These are phyloP conservation scores for Cinchona pubescens DNA, from an alignment of 257 asterid genomes.

Conservation along the genomic window DNA sequence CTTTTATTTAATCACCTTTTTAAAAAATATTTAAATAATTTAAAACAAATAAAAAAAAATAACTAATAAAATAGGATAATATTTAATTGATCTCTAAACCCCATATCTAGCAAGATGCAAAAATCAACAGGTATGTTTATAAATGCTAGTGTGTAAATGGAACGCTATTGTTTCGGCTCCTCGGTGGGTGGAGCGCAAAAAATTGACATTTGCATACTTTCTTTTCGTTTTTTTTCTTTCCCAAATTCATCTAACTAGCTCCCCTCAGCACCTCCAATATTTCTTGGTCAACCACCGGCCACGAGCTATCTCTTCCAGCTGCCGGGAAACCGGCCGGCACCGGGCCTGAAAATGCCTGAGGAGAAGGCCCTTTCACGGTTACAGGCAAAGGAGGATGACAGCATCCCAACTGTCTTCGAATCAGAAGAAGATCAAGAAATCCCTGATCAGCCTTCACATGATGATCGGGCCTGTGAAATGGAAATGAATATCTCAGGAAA, in stretches of 20 bases:
- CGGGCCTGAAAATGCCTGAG: conserved; percentile 29
- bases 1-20: too few species aligned
- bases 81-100: too few species aligned
- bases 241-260: not conserved
- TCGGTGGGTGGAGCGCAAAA: not conserved
- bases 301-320: conserved; percentile 12
- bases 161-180: conserved; percentile 9
- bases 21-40: too few species aligned
- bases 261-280: conserved; percentile 5
- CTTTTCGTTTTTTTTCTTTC: too few species aligned
- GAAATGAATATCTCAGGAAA: conserved; percentile 27
- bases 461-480: conserved; percentile 3
- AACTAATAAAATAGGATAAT: too few species aligned
- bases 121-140: too few species aligned
- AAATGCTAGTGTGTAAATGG: too few species aligned
- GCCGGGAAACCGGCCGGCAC: conserved; percentile 34
- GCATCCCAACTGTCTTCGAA: conserved; percentile 12
- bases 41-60: too few species aligned
- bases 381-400: not conserved
- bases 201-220: not conserved
- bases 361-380: conserved; percentile 13
- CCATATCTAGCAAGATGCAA: too few species aligned
- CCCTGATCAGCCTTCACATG: conserved; percentile 14
- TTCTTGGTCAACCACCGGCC: conserved; percentile 23
- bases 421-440: not conserved